Evolutionary conservation across 441 rosid species (phyloP), one percentile per base, ranked within the genome.

Genomic region (Eutrema salsugineum): DNA sequence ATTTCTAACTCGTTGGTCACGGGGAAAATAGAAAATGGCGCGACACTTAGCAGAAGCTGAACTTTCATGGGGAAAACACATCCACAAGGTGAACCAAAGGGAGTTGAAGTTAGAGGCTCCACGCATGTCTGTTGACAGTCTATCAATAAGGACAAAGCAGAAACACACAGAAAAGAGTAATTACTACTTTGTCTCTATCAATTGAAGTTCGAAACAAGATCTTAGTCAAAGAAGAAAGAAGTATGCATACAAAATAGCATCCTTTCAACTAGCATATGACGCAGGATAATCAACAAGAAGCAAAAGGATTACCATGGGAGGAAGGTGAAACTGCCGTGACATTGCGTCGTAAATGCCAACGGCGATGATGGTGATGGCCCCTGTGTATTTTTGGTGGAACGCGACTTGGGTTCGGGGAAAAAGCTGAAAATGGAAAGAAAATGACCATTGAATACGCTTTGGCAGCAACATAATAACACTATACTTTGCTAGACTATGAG

Each of bases 41-140:
- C 98, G n/a, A 89, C 88, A 66, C 75, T 86, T 47, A 95, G 83
- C 63, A 91, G 92, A 79, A 95, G 91, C 73, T 68, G 84, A 82
- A 95, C 90, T 85, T 88, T 91, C 97, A 95, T 93, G 36, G 98
- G 99, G 79, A 85, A 85, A 46, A 95, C 97, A 77, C 99, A 93
- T 33, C 97, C 98, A 75, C 99, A 95, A 39, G 99, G 95, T 70
- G 97, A 93, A 69, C 97, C 98, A 70, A 71, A 93, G 55, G 97
- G 96, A 71, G 93, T 50, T 73, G 94, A 75, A 53, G 98, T 91
- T 71, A 91, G 88, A 62, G 99, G 99, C 67, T 93, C 99, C 68
- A 68, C 85, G 46, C 99, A 95, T 47, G 83, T 74, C 82, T 93
- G 95, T 78, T 89, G 91, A 66, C 99, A 95, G 65, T 91, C 99